Evolutionary conservation across 768 basidiomycete genomes (phyloP).

Genomic region (Lactarius akahatsu): DNA sequence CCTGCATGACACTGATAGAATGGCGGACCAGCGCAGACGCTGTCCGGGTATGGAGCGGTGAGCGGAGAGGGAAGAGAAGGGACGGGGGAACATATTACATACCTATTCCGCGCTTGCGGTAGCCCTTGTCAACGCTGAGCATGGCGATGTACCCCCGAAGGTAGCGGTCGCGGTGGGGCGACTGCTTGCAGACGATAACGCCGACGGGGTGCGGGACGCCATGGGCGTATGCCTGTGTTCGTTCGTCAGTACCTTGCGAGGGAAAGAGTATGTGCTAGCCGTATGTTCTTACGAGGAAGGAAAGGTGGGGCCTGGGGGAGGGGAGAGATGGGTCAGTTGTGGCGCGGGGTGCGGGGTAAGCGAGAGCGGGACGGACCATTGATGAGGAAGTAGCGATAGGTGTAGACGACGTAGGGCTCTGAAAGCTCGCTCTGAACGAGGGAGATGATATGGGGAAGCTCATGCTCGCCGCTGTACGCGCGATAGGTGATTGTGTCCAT

Average conservation of each 20-base stretch:
- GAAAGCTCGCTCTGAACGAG: constrained; percentile 90
- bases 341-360: constrained; percentile 24
- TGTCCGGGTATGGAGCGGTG: constrained; percentile 37
- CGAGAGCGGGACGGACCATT: constrained; percentile 67
- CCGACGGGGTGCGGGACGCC: constrained; percentile 59
- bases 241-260: background rate
- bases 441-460: constrained; percentile 79
- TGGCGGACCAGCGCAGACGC: constrained; percentile 83
- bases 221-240: constrained; percentile 15
- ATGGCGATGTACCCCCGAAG: constrained; percentile 98
- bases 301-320: constrained; percentile 80
- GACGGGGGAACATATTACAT: constrained; percentile 62
- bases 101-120: constrained; percentile 97
- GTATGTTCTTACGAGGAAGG: constrained; percentile 59
- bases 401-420: constrained; percentile 95
- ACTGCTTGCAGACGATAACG: constrained; percentile 97
- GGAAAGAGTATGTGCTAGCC: background rate
- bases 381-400: constrained; percentile 96
- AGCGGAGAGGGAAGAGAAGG: background rate
- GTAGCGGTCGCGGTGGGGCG: constrained; percentile 68
- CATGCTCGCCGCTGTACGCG: constrained; percentile 71
- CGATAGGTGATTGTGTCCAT: constrained; percentile 49
- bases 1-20: constrained; percentile 83
- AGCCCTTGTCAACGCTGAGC: constrained; percentile 84
- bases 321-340: constrained; percentile 32